A percentile compares a stretch with the other conserved stretches of the same genome.
These are phyloP conservation scores for Ichthyophthirius multifiliis DNA, from an alignment of 169 alveolate species.

Conservation along the genomic window DNA sequence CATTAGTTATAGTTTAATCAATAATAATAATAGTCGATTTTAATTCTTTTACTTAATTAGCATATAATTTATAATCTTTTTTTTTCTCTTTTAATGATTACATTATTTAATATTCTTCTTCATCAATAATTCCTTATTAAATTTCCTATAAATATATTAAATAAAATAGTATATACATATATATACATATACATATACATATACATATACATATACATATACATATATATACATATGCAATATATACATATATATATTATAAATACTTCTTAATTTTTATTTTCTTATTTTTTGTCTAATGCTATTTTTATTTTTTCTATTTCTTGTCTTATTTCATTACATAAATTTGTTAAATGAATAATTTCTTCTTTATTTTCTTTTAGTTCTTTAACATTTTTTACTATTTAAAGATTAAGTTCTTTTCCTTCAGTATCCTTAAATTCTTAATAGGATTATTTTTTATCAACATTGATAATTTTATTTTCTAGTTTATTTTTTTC, in stretches of 20 bases:
- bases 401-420: slow-evolving; percentile 55
- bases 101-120: slow-evolving; percentile 63
- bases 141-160: slow-evolving; percentile 7
- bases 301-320: slow-evolving; percentile 38
- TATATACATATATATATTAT: too few species aligned
- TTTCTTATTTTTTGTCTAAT: slow-evolving; percentile 51
- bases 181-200: too few species aligned
- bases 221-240: too few species aligned
- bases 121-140: slow-evolving; percentile 67
- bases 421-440: slow-evolving; percentile 70
- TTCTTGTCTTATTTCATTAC: slow-evolving; percentile 40
- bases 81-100: slow-evolving; percentile 61
- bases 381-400: slow-evolving; percentile 54
- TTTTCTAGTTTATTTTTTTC: slow-evolving; percentile 14
- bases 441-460: slow-evolving; percentile 73
- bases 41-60: slow-evolving; percentile 46
- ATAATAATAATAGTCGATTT: slow-evolving; percentile 52
- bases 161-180: neutral
- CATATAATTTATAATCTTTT: slow-evolving; percentile 51
- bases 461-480: slow-evolving; percentile 62
- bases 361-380: slow-evolving; percentile 67
- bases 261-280: slow-evolving; percentile 46
- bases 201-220: too few species aligned
- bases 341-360: slow-evolving; percentile 46
- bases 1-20: slow-evolving; percentile 44